Evolutionary conservation across 768 basidiomycete species (phyloP), one percentile per base, ranked within the genome.

Genomic region (Suillus plorans): DNA sequence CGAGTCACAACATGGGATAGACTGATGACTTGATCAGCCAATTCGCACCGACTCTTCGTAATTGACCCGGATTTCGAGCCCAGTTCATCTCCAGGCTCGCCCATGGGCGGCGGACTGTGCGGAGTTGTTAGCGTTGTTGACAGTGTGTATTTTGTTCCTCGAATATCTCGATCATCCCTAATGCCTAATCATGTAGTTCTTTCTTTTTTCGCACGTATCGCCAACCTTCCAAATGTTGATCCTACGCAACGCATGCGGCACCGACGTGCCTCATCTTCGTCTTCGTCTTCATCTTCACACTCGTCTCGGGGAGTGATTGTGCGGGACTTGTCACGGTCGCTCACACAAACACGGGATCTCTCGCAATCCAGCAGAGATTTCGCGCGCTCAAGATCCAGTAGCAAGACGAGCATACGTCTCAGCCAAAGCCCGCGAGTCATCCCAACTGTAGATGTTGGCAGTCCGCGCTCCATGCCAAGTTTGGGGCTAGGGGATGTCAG

Each of bases 41-140:
- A 89, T 72, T 81, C 92, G 0, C 92, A 93, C 71, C 85, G 92
- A 36, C 81, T 94, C 13, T 94, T 94, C 71, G 86, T 94, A 25
- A 89, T 87, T 2, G 84, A 85, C 61, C 69, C 69, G 45, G 91
- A 93, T 60, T 80, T 84, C 9, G 66, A 77, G 2, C 77, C 78
- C 58, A 76, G 85, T 18, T 77, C 82, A 2, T 86, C 88, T 1
- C 85, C 86, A 2, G 69, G 83, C 12, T 67, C 80, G 63, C 76
- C 83, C 28, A 73, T 50, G 70, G 77, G 63, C 64, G 74, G 82
- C 6, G 82, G 83, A 50, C 80, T 91, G 8, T 86, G 82, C 9
- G 92, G 92, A 16, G 84, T 94, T n/a, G 89, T 93, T 12, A 93
- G 92, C 16, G 84, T 90, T 64, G 90, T 92, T 28, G 92, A 94